Evolutionary conservation across 2,329 filamentous ascomycete genomes (phyloP), one percentile per base, ranked within the genome.

Genomic region (Decorospora gaudefroyi): DNA sequence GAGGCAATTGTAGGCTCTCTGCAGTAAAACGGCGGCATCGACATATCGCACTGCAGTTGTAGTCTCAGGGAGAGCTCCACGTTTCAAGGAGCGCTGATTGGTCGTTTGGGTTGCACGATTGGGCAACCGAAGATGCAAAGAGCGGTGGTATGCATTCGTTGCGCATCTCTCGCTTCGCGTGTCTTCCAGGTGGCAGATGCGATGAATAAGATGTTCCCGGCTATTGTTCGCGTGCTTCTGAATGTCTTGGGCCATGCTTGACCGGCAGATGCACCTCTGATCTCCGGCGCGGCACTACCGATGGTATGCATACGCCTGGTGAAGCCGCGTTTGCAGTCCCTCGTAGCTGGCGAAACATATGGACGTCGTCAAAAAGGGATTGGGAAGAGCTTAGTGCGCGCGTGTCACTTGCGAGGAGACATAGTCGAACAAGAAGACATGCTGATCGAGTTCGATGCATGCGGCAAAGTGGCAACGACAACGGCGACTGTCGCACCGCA

Each of bases 81-180:
- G 44, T 51, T n/a, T 15, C 27, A 35, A 36, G 29, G 30, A 19
- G 29, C 38, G 50, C 37, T 65, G 51, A 60, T 64, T 65, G 62
- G 64, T 38, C n/a, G 27, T n/a, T 23, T 19, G 15, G 18, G 64
- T 65, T 21, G 51, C 55, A 67, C 66, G 39, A 50, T 53, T 45
- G 46, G 52, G 46, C 41, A 37, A 48, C 45, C 32, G 35, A 43
- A 44, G 42, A 51, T 61, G 62, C 54, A 61, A 34, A 55, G 53
- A 55, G 46, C 55, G 51, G 61, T 67, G 64, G 58, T 58, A 67
- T 67, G 65, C 61, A 62, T 62, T n/a, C 51, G 42, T 42, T 43
- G 53, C 40, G 50, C 56, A 55, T 57, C 61, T 64, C 57, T 67
- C 64, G 51, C 62, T n/a, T 54, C 51, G 32, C 44, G 54, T 57